These are phyloP conservation scores for Achaetomiella virescens DNA, from an alignment of 495 filamentous ascomycete genomes.

Conservation along the genomic window DNA sequence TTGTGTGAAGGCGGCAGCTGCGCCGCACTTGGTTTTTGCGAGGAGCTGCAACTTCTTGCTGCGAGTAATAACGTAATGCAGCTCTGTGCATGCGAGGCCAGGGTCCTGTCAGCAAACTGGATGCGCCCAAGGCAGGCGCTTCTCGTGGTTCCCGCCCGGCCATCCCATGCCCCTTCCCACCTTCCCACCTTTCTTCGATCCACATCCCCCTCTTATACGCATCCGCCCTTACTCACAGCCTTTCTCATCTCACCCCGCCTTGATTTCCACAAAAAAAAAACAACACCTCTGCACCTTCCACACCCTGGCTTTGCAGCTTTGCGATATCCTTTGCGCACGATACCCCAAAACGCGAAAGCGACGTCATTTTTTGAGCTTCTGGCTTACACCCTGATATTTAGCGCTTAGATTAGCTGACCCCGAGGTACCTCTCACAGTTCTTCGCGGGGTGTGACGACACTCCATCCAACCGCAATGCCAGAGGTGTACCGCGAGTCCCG, in stretches of 20 bases:
- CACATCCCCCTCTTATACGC: slow-evolving; percentile 15
- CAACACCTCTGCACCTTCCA: slow-evolving; percentile 3
- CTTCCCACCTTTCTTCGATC: slow-evolving; percentile 4
- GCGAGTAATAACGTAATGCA: slow-evolving; percentile 10
- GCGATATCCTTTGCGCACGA: slow-evolving; percentile 6
- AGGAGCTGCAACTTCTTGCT: not conserved
- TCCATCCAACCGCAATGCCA: slow-evolving; percentile 31
- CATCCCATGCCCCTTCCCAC: not conserved
- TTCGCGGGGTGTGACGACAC: slow-evolving; percentile 7
- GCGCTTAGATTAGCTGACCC: not conserved
- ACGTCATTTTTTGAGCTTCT: not conserved
- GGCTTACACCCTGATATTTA: slow-evolving; percentile 3
- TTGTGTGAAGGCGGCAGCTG: slow-evolving; percentile 5
- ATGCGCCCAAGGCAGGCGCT: slow-evolving; percentile 8
- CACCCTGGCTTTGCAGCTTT: slow-evolving; percentile 3
- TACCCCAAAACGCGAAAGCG: slow-evolving; percentile 10
- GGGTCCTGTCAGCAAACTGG: slow-evolving; percentile 4
- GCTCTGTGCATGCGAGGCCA: slow-evolving; percentile 4
- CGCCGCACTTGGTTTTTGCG: slow-evolving; percentile 9
- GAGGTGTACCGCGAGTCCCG: slow-evolving; percentile 45
- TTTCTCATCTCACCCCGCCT: slow-evolving; percentile 7
- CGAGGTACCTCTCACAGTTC: not conserved
- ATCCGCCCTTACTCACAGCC: slow-evolving; percentile 8
- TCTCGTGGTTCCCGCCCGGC: not conserved
- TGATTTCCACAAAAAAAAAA: too few species aligned